phyloP scores from a whole-genome alignment of 2,329 filamentous ascomycete species.

The Plenodomus biglobosus region DNA sequence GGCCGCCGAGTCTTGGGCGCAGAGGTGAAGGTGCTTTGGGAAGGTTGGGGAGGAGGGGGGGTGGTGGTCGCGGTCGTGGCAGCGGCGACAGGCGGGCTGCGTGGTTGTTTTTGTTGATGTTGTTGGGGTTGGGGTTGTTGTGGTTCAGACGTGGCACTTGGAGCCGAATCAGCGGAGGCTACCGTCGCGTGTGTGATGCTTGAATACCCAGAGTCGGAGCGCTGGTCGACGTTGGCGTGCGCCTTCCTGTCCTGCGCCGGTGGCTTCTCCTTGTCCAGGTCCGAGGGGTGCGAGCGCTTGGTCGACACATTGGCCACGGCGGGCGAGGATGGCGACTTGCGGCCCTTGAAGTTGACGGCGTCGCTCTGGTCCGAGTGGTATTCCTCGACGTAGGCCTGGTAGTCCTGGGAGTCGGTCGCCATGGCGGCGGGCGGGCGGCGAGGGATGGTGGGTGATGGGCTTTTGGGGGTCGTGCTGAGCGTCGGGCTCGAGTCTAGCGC shows the following conservation, averaged over 20 bases:
- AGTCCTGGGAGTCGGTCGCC: slow-evolving; percentile 17
- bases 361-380: slow-evolving; percentile 46
- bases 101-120: too few relatives aligned
- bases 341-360: slow-evolving; percentile 41
- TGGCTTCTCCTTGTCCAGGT: slow-evolving; percentile 38
- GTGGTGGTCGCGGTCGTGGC: slow-evolving; percentile 2
- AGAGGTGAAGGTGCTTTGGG: slow-evolving; percentile 14
- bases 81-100: slow-evolving; percentile 29
- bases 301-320: slow-evolving; percentile 54
- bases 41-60: slow-evolving; percentile 16
- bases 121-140: too few relatives aligned
- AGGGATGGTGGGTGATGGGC: slow-evolving; percentile 8
- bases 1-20: slow-evolving; percentile 21
- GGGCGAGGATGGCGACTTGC: slow-evolving; percentile 48
- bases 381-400: slow-evolving; percentile 43
- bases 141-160: too few relatives aligned
- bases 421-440: slow-evolving; percentile 18
- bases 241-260: slow-evolving; percentile 22
- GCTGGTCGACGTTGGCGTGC: slow-evolving; percentile 48
- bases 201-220: slow-evolving; percentile 65
- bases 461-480: slow-evolving; percentile 4
- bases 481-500: slow-evolving; percentile 19
- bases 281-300: slow-evolving; percentile 49
- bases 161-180: slow-evolving; percentile 55
- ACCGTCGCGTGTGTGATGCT: slow-evolving; percentile 58